Conservation (phyloP, 495 filamentous ascomycete genomes). For the Penicillium daleae region DNA sequence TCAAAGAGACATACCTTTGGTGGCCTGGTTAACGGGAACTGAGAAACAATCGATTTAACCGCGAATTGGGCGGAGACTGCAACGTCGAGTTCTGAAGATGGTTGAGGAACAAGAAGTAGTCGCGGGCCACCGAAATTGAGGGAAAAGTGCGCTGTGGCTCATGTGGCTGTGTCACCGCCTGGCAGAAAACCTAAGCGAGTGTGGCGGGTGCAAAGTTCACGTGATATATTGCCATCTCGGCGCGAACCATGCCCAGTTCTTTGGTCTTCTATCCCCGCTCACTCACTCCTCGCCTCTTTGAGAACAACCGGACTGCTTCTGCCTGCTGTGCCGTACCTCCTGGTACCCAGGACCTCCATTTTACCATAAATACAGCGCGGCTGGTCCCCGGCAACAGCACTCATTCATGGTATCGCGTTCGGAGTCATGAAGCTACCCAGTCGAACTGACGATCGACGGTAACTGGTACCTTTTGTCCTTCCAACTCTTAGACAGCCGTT, state of each 20-base stretch:
- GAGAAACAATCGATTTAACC: slow-evolving; percentile 97
- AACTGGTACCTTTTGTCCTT: slow-evolving; percentile 34
- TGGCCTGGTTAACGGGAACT: slow-evolving; percentile 58
- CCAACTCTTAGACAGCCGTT: slow-evolving; percentile 4
- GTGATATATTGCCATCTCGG: slow-evolving; percentile 32
- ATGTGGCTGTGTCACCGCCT: slow-evolving; percentile 42
- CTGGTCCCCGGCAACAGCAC: background rate
- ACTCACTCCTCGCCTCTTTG: slow-evolving; percentile 20
- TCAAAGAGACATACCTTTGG: slow-evolving; percentile 32
- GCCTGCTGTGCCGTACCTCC: background rate
- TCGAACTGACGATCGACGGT: slow-evolving; percentile 52
- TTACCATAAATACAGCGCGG: background rate
- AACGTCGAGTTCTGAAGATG: slow-evolving; percentile 67
- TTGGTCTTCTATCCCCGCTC: slow-evolving; percentile 15
- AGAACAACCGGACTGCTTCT: background rate
- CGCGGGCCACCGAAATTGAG: slow-evolving; percentile 36
- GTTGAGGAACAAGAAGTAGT: slow-evolving; percentile 28
- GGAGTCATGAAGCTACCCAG: slow-evolving; percentile 54
- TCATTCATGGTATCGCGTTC: slow-evolving; percentile 32
- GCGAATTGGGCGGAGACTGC: slow-evolving; percentile 84
- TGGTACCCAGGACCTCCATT: background rate
- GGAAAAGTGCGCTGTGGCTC: slow-evolving; percentile 50
- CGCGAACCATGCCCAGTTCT: slow-evolving; percentile 6
- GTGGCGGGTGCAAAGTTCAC: slow-evolving; percentile 26
- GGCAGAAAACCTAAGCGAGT: slow-evolving; percentile 46